These are phyloP conservation scores for Zopfochytrium polystomum DNA, from an alignment of 371 early-diverging fungal species.

Conservation along the genomic window DNA sequence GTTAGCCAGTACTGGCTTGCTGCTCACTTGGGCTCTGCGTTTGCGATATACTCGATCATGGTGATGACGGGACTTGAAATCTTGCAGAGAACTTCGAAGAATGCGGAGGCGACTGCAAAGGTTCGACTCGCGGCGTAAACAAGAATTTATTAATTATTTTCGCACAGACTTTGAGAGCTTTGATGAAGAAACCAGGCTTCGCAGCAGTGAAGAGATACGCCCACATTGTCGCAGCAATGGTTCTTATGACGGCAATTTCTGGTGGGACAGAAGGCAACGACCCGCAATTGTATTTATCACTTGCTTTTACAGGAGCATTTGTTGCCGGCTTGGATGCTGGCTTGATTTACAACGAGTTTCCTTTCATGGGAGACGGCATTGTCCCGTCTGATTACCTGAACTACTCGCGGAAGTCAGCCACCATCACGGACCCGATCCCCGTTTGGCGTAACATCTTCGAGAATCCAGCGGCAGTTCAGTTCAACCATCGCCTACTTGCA, in stretches of 20 bases:
- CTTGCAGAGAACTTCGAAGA: conserved; percentile 34
- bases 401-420: conserved; percentile 2
- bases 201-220: neutral
- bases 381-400: conserved; percentile 49
- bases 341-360: conserved; percentile 92
- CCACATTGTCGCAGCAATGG: neutral
- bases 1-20: conserved; percentile 93
- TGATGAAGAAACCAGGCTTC: neutral
- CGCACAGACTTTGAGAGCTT: neutral
- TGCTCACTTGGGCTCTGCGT: conserved; percentile 88
- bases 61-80: conserved; percentile 77
- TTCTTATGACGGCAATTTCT: conserved; percentile 6
- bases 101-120: conserved; percentile 1
- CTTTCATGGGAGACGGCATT: conserved; percentile 78
- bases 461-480: conserved; percentile 93
- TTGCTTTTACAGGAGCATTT: conserved; percentile 84
- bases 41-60: conserved; percentile 77
- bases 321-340: conserved; percentile 98
- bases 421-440: conserved; percentile 18
- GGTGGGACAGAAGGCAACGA: neutral
- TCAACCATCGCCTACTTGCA: conserved; percentile 89
- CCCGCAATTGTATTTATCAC: conserved; percentile 9
- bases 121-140: neutral
- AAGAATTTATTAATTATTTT: neutral
- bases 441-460: conserved; percentile 85